Evolutionary conservation across 805 yeast genomes (phyloP), one percentile per base, ranked within the genome.

Genomic region (Myxozyma geophila): DNA sequence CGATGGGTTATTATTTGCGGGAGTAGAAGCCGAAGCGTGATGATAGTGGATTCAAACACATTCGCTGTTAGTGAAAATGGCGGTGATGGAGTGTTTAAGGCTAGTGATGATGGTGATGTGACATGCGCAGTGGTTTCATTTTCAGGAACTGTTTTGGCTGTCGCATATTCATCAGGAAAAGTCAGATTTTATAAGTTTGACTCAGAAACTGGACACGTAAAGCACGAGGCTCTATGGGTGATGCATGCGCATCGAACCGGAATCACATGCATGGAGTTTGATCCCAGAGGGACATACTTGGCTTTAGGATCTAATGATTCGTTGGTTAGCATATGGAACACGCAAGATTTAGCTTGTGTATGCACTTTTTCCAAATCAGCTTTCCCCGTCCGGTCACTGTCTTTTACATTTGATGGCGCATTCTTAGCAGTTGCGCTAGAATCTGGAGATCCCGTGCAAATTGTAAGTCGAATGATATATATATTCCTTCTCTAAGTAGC

Each of bases 271-370:
- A 62, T 85, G 13, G 74, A 75, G 17, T 73, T 84, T 57, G 88
- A 85, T 68, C 86, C 87, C 2, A 70, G 78, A 55, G 90, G 87
- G 0, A 68, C 74, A 23, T 81, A 73, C 67, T 61, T 87, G 10
- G 80, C 82, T 1, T 81, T 80, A 1, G 90, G 89, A 0, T 78
- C 87, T 19, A 81, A 80, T 60, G 89, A 85, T 64, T 88, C 88
- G 33, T 78, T 82, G 19, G 79, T 83, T 7, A 78, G 85, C 19
- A 46, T 83, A 10, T 85, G 87, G 87, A 76, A 77, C 46, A 71
- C 81, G 7, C 63, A 71, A 1, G 76, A 78, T 35, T 73, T 83
- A 74, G 73, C 78, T 58, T 76, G 77, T 52, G 61, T 70, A n/a
- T 71, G 73, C 41, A 79, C 81, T 0, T 21, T 64, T 33, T 17